Percentiles rank a stretch among this genome's conserved stretches.
phyloP scores from a whole-genome alignment of 768 basidiomycete genomes.

The Chalciporus sphaerocephalus region DNA sequence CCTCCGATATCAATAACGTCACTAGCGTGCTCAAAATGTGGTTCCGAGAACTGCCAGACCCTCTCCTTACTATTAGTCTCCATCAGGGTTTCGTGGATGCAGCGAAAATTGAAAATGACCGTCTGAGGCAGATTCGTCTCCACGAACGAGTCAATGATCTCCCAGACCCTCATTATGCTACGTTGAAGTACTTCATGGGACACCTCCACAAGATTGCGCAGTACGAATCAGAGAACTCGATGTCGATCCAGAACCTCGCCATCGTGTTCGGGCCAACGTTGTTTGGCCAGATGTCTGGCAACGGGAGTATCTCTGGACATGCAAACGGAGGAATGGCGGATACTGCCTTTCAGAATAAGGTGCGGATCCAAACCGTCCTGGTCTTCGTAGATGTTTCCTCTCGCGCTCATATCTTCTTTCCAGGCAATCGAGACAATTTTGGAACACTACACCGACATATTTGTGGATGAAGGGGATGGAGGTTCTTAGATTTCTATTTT shows the following conservation, averaged over 20 bases:
- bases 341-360: slow-evolving; percentile 69
- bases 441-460: slow-evolving; percentile 92
- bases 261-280: slow-evolving; percentile 99
- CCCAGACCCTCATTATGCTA: slow-evolving; percentile 98
- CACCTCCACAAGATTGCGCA: slow-evolving; percentile 87
- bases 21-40: slow-evolving; percentile 94
- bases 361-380: slow-evolving; percentile 21
- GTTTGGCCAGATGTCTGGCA: slow-evolving; percentile 63
- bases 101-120: slow-evolving; percentile 90
- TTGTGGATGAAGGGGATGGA: slow-evolving; percentile 80
- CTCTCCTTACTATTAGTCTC: slow-evolving; percentile 74
- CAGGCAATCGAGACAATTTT: slow-evolving; percentile 95
- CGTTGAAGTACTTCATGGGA: slow-evolving; percentile 91
- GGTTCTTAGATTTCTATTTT: slow-evolving; percentile 17
- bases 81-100: slow-evolving; percentile 95
- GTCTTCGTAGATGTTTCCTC: neutral
- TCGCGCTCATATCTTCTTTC: slow-evolving; percentile 9
- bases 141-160: slow-evolving; percentile 98
- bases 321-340: slow-evolving; percentile 60
- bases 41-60: slow-evolving; percentile 94
- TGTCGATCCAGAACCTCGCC: slow-evolving; percentile 89
- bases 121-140: slow-evolving; percentile 89
- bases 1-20: slow-evolving; percentile 91
- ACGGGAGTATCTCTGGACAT: slow-evolving; percentile 42
- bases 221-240: slow-evolving; percentile 76